Evolutionary conservation across 768 basidiomycete species (phyloP), one percentile per base, ranked within the genome.

Genomic region (Termitomyces sp.): DNA sequence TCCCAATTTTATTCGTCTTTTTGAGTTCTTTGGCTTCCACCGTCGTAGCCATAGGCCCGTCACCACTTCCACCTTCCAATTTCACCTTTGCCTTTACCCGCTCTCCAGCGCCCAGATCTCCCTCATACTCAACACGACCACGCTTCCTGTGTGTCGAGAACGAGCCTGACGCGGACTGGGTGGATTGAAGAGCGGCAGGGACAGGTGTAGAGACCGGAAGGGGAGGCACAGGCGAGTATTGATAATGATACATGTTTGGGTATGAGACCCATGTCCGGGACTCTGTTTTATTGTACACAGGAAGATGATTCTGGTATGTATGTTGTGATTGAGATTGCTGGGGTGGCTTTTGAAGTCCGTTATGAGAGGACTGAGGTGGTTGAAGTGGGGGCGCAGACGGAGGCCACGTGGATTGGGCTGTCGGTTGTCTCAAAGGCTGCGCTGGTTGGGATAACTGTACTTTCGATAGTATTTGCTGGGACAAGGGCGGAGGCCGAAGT

Each of bases 1-100:
- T 70, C 28, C 72, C 70, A 30, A 73, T 61, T 45, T 66, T 68
- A 51, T 63, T 66, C 43, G 22, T 28, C 38, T 14, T 53, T n/a
- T 42, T 53, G 2, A 20, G 13, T 30, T 49, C 48, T 20, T 32
- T 49, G 26, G n/a, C 26, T 42, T 53, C 52, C 9, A 18, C n/a
- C 14, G 6, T 13, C 38, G 10, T 28, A 6, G 38, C 26, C 52
- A 9, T 18, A 12, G 24, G 10, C 22, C 26, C 38, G 12, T 40
- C 38, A 13, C 22, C 20, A 10, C 51, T 35, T n/a, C 10, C 18
- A n/a, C 40, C 52, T 12, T 28, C 38, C n/a, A 40, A 13, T 18
- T 53, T 53, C n/a, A 40, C 52, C 52, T 53, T 53, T 4, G n/a
- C 16, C n/a, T 18, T 40, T 10, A 18, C 28, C 13, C 52, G 26